Percentiles rank a stretch among this genome's conserved stretches.
phyloP scores from a whole-genome alignment of 2,329 filamentous ascomycete species.

The Stemphylium lycopersici region DNA sequence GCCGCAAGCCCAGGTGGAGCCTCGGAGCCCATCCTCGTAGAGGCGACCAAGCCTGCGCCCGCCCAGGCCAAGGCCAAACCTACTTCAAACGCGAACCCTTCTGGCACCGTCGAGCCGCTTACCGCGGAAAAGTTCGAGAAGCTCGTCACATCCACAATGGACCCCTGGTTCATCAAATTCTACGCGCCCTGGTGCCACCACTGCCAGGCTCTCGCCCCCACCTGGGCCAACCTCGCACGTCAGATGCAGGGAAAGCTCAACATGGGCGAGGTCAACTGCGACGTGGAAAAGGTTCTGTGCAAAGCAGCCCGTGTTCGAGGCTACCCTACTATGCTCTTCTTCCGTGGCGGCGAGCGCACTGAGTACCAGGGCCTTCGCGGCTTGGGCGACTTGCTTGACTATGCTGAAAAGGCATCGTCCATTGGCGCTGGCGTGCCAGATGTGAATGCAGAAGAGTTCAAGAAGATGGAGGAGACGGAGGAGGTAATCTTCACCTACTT shows the following conservation, averaged over 20 bases:
- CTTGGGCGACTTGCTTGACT: slow-evolving; percentile 85
- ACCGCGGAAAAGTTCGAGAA: slow-evolving; percentile 86
- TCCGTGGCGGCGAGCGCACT: slow-evolving; percentile 87
- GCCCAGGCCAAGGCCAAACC: slow-evolving; percentile 29
- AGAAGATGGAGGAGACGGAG: slow-evolving; percentile 85
- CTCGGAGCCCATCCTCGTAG: slow-evolving; percentile 29
- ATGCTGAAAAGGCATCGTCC: slow-evolving; percentile 84
- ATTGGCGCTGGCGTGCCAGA: slow-evolving; percentile 78
- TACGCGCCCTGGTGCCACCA: slow-evolving; percentile 98
- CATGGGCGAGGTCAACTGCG: slow-evolving; percentile 95
- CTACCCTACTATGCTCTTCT: slow-evolving; percentile 91
- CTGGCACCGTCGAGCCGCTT: slow-evolving; percentile 76
- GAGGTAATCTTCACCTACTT: slow-evolving; percentile 98
- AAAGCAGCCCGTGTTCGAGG: slow-evolving; percentile 81
- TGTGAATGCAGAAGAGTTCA: slow-evolving; percentile 77
- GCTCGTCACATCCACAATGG: slow-evolving; percentile 81
- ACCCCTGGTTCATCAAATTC: slow-evolving; percentile 99
- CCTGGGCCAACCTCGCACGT: slow-evolving; percentile 86
- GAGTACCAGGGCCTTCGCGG: slow-evolving; percentile 94
- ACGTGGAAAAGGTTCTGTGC: slow-evolving; percentile 83
- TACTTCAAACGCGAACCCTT: slow-evolving; percentile 64
- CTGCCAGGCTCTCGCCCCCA: slow-evolving; percentile 89
- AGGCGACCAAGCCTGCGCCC: slow-evolving; percentile 33
- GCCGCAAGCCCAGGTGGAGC: slow-evolving; percentile 2
- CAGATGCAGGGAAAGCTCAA: slow-evolving; percentile 91